A percentile compares a stretch with the other conserved stretches of the same genome.
These are phyloP conservation scores for Linaria vulgaris DNA, from an alignment of 257 asterid species.

Conservation along the genomic window DNA sequence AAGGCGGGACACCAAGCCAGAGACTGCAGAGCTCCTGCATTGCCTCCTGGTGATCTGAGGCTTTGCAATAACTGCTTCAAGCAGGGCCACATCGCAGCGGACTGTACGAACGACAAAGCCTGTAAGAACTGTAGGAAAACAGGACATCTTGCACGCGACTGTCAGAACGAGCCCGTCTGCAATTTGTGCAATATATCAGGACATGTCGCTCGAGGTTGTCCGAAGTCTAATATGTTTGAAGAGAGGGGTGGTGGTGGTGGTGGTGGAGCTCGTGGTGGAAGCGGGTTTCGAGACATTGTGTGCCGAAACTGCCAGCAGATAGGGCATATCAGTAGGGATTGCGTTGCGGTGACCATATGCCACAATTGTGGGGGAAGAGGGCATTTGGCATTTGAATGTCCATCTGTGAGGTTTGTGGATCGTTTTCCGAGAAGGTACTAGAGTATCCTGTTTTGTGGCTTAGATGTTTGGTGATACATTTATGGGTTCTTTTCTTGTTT, in stretches of 20 bases:
- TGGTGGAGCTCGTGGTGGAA: slow-evolving; percentile 33
- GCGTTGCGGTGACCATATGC: slow-evolving; percentile 60
- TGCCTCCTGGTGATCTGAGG: slow-evolving; percentile 71
- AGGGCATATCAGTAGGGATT: slow-evolving; percentile 85
- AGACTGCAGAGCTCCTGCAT: slow-evolving; percentile 58
- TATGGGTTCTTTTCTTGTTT: background rate
- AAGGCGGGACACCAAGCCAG: slow-evolving; percentile 79
- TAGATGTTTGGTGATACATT: background rate
- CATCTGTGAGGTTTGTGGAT: slow-evolving; percentile 78
- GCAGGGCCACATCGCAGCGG: slow-evolving; percentile 77
- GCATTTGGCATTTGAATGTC: slow-evolving; percentile 78
- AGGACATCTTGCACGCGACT: slow-evolving; percentile 73
- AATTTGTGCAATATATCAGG: slow-evolving; percentile 66
- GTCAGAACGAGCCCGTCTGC: slow-evolving; percentile 71
- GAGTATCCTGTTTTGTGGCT: slow-evolving; percentile 21
- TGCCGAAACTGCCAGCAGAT: slow-evolving; percentile 82
- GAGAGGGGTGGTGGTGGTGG: slow-evolving; percentile 57
- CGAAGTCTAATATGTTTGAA: slow-evolving; percentile 52
- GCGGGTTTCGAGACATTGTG: slow-evolving; percentile 51
- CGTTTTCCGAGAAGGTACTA: slow-evolving; percentile 70
- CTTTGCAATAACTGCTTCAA: slow-evolving; percentile 81
- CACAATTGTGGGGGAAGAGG: slow-evolving; percentile 95
- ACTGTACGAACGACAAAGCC: slow-evolving; percentile 77
- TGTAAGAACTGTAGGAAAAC: slow-evolving; percentile 79
- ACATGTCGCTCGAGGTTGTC: slow-evolving; percentile 71